A percentile compares a stretch with the other conserved stretches of the same genome.
Conservation (phyloP, 2,329 filamentous ascomycete species). For the Penicillium brasilianum region DNA sequence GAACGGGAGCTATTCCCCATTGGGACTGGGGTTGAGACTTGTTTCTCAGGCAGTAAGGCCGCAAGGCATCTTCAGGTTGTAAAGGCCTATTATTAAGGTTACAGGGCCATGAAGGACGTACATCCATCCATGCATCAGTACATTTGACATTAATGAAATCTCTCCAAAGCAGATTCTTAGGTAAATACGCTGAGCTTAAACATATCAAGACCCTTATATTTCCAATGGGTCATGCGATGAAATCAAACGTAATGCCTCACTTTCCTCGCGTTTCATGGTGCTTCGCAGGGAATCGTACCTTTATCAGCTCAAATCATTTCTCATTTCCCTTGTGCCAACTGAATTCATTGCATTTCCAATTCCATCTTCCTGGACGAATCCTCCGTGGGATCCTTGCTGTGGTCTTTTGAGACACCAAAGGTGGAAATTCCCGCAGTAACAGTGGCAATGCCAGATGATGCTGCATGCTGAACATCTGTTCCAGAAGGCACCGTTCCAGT, state of each 20-base stretch:
- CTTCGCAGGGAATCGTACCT: neutral
- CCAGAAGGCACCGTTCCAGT: slow-evolving; percentile 51
- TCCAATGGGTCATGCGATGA: slow-evolving; percentile 5
- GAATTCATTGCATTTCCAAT: slow-evolving; percentile 56
- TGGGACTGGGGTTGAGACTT: slow-evolving; percentile 19
- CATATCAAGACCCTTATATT: neutral
- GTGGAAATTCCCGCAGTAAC: slow-evolving; percentile 54
- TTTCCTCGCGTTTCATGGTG: neutral
- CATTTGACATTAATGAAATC: neutral
- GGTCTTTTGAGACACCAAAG: slow-evolving; percentile 47
- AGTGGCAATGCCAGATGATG: slow-evolving; percentile 45
- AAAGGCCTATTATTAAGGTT: neutral
- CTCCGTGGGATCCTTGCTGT: slow-evolving; percentile 34
- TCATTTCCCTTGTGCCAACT: neutral
- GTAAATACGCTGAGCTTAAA: neutral
- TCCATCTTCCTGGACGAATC: slow-evolving; percentile 46
- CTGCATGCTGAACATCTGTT: slow-evolving; percentile 35
- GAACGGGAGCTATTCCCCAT: slow-evolving; percentile 28
- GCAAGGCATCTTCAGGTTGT: neutral
- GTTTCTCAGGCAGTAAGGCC: slow-evolving; percentile 17
- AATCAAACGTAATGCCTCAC: neutral
- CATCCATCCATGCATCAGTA: slow-evolving; percentile 3
- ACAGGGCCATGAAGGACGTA: slow-evolving; percentile 10
- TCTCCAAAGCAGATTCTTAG: neutral
- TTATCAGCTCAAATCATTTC: neutral